phyloP scores from a whole-genome alignment of 148 eudicot species.

The Dianthus caryophyllus region DNA sequence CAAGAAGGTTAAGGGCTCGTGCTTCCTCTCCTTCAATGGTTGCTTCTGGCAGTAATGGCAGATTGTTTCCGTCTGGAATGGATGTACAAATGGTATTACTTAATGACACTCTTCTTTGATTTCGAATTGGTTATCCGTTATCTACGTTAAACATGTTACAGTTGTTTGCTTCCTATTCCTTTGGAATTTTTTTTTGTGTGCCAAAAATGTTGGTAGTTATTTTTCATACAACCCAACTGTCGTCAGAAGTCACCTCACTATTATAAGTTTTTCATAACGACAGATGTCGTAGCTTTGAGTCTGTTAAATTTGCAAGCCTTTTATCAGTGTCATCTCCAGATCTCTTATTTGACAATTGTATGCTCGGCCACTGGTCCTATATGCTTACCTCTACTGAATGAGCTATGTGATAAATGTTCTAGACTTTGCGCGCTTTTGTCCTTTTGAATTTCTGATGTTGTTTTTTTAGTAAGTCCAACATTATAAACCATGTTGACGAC shows the following conservation, averaged over 20 bases:
- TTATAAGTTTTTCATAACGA: no score
- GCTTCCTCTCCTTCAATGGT: conserved; percentile 40
- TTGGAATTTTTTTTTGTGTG: neutral
- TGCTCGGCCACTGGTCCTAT: neutral
- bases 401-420: neutral
- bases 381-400: no score
- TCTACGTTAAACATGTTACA: neutral
- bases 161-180: conserved; percentile 9
- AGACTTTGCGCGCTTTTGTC: neutral
- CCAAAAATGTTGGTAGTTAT: neutral
- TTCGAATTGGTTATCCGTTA: neutral
- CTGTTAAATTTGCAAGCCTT: no score
- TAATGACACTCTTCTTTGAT: conserved; percentile 1
- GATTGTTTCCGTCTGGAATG: conserved; percentile 58
- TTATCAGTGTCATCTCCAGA: no score
- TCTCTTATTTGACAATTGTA: no score
- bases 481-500: neutral
- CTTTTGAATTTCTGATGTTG: neutral
- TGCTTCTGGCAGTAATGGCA: conserved; percentile 26
- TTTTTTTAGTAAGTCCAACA: neutral
- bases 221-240: no score
- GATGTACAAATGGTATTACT: conserved; percentile 76
- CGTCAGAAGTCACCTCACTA: no score
- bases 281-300: no score
- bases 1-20: conserved; percentile 56